Evolutionary conservation across 257 asterid genomes (phyloP), one percentile per base, ranked within the genome.

Genomic region (Solanum raphanifolium): DNA sequence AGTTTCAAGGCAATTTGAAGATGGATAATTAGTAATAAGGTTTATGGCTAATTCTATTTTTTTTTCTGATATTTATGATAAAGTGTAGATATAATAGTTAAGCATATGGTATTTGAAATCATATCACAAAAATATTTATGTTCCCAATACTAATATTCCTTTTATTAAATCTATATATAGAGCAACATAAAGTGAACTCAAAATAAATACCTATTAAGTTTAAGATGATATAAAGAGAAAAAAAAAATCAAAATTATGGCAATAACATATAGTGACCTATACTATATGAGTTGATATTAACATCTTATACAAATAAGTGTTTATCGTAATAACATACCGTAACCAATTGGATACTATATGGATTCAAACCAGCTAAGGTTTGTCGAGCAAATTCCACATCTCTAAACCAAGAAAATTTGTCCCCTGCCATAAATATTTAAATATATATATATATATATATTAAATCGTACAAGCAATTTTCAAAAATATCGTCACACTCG

Each of bases 331-430:
- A 23, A 9, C 69, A 62, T 87, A 94, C 98, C 95, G 91, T 94
- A 20, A 95, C 93, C 90, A 94, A 82, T 79, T 90, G 69, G 86
- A 95, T 92, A 89, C 92, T 39, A 41, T 88, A 91, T 15, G 98
- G 98, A 55, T 94, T 95, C 27, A 93, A 27, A 81, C 98, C 97
- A 3, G 96, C 97, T 34, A 95, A 89, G 13, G 98, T 92, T 89
- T 95, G 96, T n/a, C 98, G 92, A 27, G 93, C 93, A 85, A 95
- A 94, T 87, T 94, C 98, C 23, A 91, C 91, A 87, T 95, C 98
- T 73, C 92, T 94, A 87, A 93, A 48, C 98, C 98, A 95, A 71
- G 95, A 87, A 92, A 95, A 93, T 86, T 87, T 90, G 84, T 95
- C 96, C 85, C 96, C 93, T 91, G 83, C 66, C 85, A 52, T 18